Percentiles rank a stretch among this genome's conserved stretches.
These are phyloP conservation scores for Chalciporus pseudorubinellus DNA, from an alignment of 768 basidiomycete species.

Conservation along the genomic window DNA sequence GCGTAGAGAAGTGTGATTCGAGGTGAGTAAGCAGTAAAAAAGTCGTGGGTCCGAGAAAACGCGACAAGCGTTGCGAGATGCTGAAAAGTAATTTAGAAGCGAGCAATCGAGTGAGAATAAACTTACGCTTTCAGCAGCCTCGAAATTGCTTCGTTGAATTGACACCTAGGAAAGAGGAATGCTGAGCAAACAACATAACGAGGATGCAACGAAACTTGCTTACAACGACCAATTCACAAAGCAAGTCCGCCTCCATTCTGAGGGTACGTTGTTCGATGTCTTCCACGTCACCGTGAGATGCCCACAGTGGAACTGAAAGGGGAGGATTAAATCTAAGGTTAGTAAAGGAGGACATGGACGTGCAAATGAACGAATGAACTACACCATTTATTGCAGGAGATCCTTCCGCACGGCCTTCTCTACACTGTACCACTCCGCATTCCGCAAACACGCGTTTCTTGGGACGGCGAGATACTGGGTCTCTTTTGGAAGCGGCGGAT, in stretches of 20 bases:
- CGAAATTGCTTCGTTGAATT: slow-evolving; percentile 68
- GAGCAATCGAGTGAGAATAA: neutral
- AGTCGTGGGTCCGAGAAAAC: slow-evolving; percentile 54
- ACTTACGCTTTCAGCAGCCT: slow-evolving; percentile 55
- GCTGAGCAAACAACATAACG: neutral
- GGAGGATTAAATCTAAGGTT: too few relatives aligned
- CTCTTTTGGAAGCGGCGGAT: slow-evolving; percentile 64
- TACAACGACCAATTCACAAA: slow-evolving; percentile 70
- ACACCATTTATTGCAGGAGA: slow-evolving; percentile 15
- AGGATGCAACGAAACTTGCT: slow-evolving; percentile 14
- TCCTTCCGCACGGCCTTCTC: slow-evolving; percentile 39
- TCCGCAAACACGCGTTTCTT: slow-evolving; percentile 67
- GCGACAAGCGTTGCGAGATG: slow-evolving; percentile 52
- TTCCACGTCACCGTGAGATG: slow-evolving; percentile 48
- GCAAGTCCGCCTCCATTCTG: slow-evolving; percentile 67
- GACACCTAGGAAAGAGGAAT: slow-evolving; percentile 42
- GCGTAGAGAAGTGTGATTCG: slow-evolving; percentile 68
- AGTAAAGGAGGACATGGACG: neutral
- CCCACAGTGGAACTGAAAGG: slow-evolving; percentile 52
- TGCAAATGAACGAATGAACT: neutral
- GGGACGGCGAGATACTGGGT: slow-evolving; percentile 70
- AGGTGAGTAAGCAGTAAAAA: slow-evolving; percentile 56
- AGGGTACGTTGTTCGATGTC: slow-evolving; percentile 48
- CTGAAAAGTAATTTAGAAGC: slow-evolving; percentile 6
- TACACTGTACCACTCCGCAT: slow-evolving; percentile 53